Evolutionary conservation across 768 basidiomycete genomes (phyloP).

Genomic region (Hydnomerulius pinastri): DNA sequence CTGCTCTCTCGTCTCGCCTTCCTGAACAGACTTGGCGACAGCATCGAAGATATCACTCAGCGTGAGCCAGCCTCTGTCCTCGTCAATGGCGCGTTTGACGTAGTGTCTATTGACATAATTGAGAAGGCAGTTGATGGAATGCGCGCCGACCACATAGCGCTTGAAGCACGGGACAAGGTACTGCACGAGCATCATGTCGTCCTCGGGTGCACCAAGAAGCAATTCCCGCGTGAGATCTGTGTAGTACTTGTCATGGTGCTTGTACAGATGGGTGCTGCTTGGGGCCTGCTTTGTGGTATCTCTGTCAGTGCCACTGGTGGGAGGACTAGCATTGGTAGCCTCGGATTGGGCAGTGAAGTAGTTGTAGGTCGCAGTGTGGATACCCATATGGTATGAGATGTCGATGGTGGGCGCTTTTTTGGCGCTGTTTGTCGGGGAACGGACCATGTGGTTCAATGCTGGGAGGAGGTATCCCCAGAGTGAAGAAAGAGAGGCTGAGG

Average conservation of each 20-base stretch:
- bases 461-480: conserved; percentile 78
- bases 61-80: conserved; percentile 78
- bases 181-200: conserved; percentile 65
- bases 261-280: conserved; percentile 71
- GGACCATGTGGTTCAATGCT: conserved; percentile 75
- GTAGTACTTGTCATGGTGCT: conserved; percentile 72
- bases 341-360: conserved; percentile 70
- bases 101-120: conserved; percentile 74
- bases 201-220: conserved; percentile 61
- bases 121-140: conserved; percentile 69
- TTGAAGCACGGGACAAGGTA: conserved; percentile 74
- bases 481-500: conserved; percentile 67
- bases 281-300: conserved; percentile 32
- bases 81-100: conserved; percentile 75
- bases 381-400: conserved; percentile 70
- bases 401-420: conserved; percentile 72
- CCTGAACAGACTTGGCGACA: conserved; percentile 52
- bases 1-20: conserved; percentile 59
- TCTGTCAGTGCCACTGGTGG: conserved; percentile 24
- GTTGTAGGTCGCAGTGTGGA: conserved; percentile 83
- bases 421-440: conserved; percentile 59
- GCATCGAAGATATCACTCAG: conserved; percentile 65
- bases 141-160: conserved; percentile 67
- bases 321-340: conserved; percentile 31
- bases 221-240: conserved; percentile 61